Evolutionary conservation across 1,139 yeast species (phyloP).

Genomic region (Groenewaldozyma auringiensis): DNA sequence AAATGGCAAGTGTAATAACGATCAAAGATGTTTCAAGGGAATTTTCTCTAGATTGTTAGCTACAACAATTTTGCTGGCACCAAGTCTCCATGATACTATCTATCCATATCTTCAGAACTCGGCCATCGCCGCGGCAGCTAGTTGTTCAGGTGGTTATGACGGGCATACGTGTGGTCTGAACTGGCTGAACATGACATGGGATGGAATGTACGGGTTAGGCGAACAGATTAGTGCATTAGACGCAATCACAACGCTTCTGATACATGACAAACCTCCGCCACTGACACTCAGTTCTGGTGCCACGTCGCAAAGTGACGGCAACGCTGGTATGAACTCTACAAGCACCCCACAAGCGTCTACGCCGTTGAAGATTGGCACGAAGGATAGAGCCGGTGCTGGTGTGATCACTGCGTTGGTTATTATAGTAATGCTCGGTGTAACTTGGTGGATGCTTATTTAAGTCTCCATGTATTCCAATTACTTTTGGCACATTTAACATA

Average conservation of each 20-base stretch:
- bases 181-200: conserved; percentile 53
- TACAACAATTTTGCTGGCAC: conserved; percentile 49
- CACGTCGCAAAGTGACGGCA: conserved; percentile 32
- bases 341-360: conserved; percentile 17
- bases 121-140: conserved; percentile 60
- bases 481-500: not conserved
- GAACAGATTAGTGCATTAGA: conserved; percentile 75
- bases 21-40: conserved; percentile 73
- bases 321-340: conserved; percentile 26
- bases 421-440: conserved; percentile 53
- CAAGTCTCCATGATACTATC: conserved; percentile 39
- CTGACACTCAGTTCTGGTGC: conserved; percentile 41
- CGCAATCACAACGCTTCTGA: conserved; percentile 44
- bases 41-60: conserved; percentile 62
- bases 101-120: conserved; percentile 40
- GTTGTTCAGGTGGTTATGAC: conserved; percentile 68
- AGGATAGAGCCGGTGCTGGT: conserved; percentile 85
- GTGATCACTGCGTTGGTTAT: conserved; percentile 73
- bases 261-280: conserved; percentile 36
- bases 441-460: conserved; percentile 57
- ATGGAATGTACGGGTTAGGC: conserved; percentile 63
- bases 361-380: conserved; percentile 43
- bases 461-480: not conserved
- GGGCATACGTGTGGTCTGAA: conserved; percentile 70
- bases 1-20: conserved; percentile 52